Base-by-base conservation (phyloP, 1,139 yeast genomes). In the Kodamaea fungicola region DNA sequence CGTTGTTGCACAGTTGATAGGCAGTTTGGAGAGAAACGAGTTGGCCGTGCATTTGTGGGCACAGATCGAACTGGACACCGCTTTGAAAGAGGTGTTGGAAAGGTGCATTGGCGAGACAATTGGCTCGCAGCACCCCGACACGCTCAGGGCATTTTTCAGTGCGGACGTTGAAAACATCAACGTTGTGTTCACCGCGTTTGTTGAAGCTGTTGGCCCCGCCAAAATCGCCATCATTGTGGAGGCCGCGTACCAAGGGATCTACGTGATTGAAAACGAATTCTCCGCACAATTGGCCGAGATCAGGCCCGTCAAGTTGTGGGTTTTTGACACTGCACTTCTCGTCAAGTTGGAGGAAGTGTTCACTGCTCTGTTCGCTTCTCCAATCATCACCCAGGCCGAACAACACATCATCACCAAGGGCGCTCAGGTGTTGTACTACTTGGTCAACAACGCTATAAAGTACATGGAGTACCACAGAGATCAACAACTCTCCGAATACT, bases 11-110 rank as follows among this genome's bases (percentile, higher is more conserved):
- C 44, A 55, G 8, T 54, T 83, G 3, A 61, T 80, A 22, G 66
- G 71, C 42, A 61, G 67, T 22, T 61, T 79, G 33, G 94, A 86
- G 50, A 76, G 80, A 48, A 56, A 79, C 29, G 71, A 72, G 23
- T 76, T 83, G 4, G 76, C 83, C 1, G 56, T 62, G 33, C 66
- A 63, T 16, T 55, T 84, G 8, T 80, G 83, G 78, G 50, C 51
- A 4, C 44, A 51, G 10, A 48, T 74, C 8, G 64, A 64, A 36
- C 44, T 50, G 4, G 50, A 49, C 28, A 34, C 35, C 8, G 25
- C 40, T 23, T 43, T 51, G 28, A 50, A 50, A 34, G 42, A 41
- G 2, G 12, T 45, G 4, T 43, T 60, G 42, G 53, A 49, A 13
- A 38, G 42, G 9, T 40, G 54, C 8, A 46, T 55, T 8, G 29